A percentile compares a stretch with the other conserved stretches of the same genome.
These are phyloP conservation scores for Diaporthe sp. DNA, from an alignment of 2,329 filamentous ascomycete species.

Conservation along the genomic window DNA sequence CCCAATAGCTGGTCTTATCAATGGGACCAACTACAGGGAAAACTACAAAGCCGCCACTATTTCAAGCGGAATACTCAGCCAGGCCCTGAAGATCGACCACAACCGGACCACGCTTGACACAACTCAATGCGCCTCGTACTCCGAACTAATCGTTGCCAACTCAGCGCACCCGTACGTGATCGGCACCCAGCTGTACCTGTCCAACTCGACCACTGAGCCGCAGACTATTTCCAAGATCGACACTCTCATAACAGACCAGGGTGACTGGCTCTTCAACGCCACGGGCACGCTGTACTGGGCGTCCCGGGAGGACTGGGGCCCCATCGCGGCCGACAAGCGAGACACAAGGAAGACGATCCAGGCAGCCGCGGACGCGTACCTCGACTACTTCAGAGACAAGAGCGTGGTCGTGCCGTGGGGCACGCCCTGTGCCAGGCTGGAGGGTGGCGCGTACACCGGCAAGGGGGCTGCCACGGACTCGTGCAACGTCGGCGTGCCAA, in stretches of 20 bases:
- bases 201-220: conserved; percentile 38
- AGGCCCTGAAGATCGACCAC: conserved; percentile 51
- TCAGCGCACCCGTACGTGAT: conserved; percentile 52
- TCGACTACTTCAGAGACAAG: conserved; percentile 54
- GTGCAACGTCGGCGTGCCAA: conserved; percentile 54
- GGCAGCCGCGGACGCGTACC: conserved; percentile 54
- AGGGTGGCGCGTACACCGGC: conserved; percentile 54
- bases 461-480: conserved; percentile 47
- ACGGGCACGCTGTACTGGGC: conserved; percentile 52
- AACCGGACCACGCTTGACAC: conserved; percentile 55
- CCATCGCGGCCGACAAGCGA: conserved; percentile 49
- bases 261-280: conserved; percentile 57
- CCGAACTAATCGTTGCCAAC: conserved; percentile 52
- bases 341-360: conserved; percentile 52
- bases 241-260: conserved; percentile 51
- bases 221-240: conserved; percentile 45
- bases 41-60: conserved; percentile 51
- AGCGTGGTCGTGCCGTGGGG: conserved; percentile 55
- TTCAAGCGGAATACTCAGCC: conserved; percentile 49
- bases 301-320: conserved; percentile 51
- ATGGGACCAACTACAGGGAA: conserved; percentile 48
- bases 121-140: conserved; percentile 53
- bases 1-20: conserved; percentile 37
- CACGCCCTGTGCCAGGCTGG: conserved; percentile 52
- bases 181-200: conserved; percentile 53